These are phyloP conservation scores for Ustanciosporium gigantosporum DNA, from an alignment of 1,284 basidiomycete genomes.

Conservation along the genomic window DNA sequence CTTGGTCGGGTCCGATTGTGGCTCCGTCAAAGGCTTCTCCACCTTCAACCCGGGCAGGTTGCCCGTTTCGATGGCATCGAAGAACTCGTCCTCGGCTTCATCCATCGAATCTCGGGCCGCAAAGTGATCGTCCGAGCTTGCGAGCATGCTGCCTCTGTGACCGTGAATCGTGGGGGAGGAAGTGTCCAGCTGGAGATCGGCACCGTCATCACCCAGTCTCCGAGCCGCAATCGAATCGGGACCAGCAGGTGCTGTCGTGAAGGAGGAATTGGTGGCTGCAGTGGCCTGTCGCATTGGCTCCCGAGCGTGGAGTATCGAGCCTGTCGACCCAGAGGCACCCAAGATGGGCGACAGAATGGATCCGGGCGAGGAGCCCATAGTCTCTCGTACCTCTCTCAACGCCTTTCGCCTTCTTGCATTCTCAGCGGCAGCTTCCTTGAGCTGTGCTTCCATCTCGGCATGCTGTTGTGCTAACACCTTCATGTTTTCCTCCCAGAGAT, in stretches of 20 bases:
- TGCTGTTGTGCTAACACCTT: slow-evolving; percentile 83
- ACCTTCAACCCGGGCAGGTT: slow-evolving; percentile 53
- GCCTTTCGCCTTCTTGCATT: slow-evolving; percentile 63
- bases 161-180: slow-evolving; percentile 14
- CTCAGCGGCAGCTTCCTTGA: slow-evolving; percentile 67
- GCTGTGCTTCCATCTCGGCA: slow-evolving; percentile 73
- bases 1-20: slow-evolving; percentile 7
- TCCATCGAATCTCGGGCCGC: slow-evolving; percentile 61
- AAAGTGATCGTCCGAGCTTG: slow-evolving; percentile 19
- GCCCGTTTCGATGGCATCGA: slow-evolving; percentile 87
- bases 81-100: slow-evolving; percentile 95
- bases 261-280: neutral
- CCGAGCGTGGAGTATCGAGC: slow-evolving; percentile 2
- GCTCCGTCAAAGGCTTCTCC: slow-evolving; percentile 34
- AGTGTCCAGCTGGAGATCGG: slow-evolving; percentile 27
- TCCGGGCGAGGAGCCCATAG: slow-evolving; percentile 61
- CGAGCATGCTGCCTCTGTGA: slow-evolving; percentile 12
- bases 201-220: slow-evolving; percentile 24
- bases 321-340: neutral
- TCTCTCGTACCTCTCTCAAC: slow-evolving; percentile 47
- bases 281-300: slow-evolving; percentile 17
- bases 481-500: slow-evolving; percentile 90
- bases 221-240: slow-evolving; percentile 22
- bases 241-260: neutral
- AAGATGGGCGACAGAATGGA: slow-evolving; percentile 10